phyloP scores from a whole-genome alignment of 257 asterid genomes.

The Solanum bulbocastanum region DNA sequence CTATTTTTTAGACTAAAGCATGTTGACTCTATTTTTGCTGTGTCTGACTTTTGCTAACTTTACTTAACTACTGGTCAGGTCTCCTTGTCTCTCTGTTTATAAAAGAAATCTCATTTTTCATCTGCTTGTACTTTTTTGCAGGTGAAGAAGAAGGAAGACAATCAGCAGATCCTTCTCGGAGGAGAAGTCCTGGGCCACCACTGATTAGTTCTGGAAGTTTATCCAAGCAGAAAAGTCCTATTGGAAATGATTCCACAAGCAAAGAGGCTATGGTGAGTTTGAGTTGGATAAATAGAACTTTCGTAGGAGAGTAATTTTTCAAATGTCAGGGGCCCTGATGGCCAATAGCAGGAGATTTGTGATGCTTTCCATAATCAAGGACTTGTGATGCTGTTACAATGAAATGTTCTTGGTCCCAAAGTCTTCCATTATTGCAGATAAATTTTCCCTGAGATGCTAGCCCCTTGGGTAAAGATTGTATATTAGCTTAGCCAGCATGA shows the following conservation, averaged over 20 bases:
- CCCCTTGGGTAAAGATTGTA: background rate
- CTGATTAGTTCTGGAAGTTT: constrained; percentile 41
- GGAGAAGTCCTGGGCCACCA: constrained; percentile 60
- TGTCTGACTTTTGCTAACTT: background rate
- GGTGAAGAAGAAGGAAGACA: constrained; percentile 78
- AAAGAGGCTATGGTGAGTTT: constrained; percentile 75
- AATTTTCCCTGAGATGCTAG: background rate
- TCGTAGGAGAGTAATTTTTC: background rate
- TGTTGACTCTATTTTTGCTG: background rate
- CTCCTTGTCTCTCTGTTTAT: background rate
- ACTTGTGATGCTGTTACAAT: background rate
- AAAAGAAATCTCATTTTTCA: background rate
- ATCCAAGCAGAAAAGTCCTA: constrained; percentile 67
- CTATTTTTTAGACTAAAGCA: background rate
- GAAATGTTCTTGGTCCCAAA: background rate
- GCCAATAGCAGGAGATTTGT: background rate
- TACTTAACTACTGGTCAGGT: background rate
- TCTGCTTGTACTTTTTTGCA: constrained; percentile 5
- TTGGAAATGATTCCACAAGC: constrained; percentile 60
- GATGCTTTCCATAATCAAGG: background rate
- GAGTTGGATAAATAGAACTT: background rate
- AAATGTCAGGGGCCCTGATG: background rate
- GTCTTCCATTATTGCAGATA: background rate
- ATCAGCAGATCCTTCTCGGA: constrained; percentile 63
- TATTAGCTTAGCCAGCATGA: background rate